Evolutionary conservation across 352 stramenopile species (phyloP), one percentile per base, ranked within the genome.

Genomic region (Pythium diclinum): DNA sequence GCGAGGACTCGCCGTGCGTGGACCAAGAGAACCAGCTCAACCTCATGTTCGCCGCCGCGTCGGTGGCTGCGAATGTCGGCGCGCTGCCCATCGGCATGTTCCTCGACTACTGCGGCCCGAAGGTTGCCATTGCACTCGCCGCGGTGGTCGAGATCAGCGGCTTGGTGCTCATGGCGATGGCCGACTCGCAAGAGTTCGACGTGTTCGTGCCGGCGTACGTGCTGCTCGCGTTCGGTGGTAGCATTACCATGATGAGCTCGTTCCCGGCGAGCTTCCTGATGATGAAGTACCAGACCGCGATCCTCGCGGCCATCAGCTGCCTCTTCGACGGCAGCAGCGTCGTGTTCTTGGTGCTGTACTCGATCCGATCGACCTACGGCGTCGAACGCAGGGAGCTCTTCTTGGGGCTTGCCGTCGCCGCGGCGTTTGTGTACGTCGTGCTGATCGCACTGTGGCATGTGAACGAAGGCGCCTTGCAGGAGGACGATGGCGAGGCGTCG

Each of bases 21-120:
- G 81, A 65, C 9, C 88, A 96, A 65, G 85, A 94, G 61, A 93
- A 92, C 67, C 71, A 73, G n/a, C 76, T 95, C n/a, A 93, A 94
- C 65, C 81, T 96, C 73, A 85, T 94, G 62, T 96, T 94, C 46
- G 83, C 85, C 4, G 75, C 92, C 16, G 88, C 85, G 17, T 87
- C 83, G 4, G 81, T 95, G 23, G 80, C 81, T n/a, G 80, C 89
- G 61, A 95, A 94, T 38, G 78, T 85, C 14, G 84, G 74, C 48
- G 79, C 83, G 23, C 63, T 96, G 60, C 87, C 87, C 19, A 81
- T 94, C 13, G 88, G 88, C 40, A 73, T 93, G 63, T 87, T 95
- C 48, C 67, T 95, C 44, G 88, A 96, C 63, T 78, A 73, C 46
- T 75, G 66, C 7, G 87, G 87, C 0, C 85, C 88, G 0, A 88